phyloP scores from a whole-genome alignment of 2,329 filamentous ascomycete genomes.

The Curvularia sp. region DNA sequence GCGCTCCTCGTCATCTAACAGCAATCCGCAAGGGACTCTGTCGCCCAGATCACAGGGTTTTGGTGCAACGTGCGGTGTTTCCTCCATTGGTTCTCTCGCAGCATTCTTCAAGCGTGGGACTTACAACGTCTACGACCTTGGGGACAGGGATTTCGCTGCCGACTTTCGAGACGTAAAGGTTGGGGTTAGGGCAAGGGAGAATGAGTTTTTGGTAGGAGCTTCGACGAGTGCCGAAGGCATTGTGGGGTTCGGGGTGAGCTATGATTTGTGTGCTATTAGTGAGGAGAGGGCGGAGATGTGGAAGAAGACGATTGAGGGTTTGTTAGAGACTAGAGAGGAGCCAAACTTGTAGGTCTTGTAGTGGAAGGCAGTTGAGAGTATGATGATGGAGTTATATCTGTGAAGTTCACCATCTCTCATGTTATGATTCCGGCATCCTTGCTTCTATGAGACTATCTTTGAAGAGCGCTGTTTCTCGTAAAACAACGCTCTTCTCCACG shows the following conservation, averaged over 20 bases:
- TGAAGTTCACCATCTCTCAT: not conserved
- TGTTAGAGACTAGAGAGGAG: slow-evolving; percentile 37
- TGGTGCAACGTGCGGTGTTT: slow-evolving; percentile 56
- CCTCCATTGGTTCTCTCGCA: slow-evolving; percentile 51
- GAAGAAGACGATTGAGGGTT: slow-evolving; percentile 38
- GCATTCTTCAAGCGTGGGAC: slow-evolving; percentile 41
- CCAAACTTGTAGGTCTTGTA: slow-evolving; percentile 25
- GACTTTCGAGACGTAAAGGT: slow-evolving; percentile 49
- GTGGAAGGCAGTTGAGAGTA: not conserved
- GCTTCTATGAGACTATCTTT: not conserved
- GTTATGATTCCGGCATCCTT: not conserved
- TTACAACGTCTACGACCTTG: slow-evolving; percentile 37
- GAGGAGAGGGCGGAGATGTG: slow-evolving; percentile 40
- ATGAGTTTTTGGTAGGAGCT: slow-evolving; percentile 56
- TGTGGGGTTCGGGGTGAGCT: slow-evolving; percentile 51
- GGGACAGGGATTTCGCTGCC: slow-evolving; percentile 47
- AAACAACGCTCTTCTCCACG: not conserved
- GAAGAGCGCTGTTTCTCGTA: not conserved
- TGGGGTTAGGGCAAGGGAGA: slow-evolving; percentile 54
- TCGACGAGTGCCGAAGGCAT: slow-evolving; percentile 47
- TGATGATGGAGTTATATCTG: not conserved
- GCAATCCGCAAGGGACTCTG: slow-evolving; percentile 51
- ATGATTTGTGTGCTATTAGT: slow-evolving; percentile 51
- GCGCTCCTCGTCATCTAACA: slow-evolving; percentile 21
- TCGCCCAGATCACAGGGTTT: slow-evolving; percentile 38